A percentile compares a stretch with the other conserved stretches of the same genome.
Evolutionary conservation across 2,329 filamentous ascomycete genomes (phyloP).

Genomic region (Dissoconium aciculare): DNA sequence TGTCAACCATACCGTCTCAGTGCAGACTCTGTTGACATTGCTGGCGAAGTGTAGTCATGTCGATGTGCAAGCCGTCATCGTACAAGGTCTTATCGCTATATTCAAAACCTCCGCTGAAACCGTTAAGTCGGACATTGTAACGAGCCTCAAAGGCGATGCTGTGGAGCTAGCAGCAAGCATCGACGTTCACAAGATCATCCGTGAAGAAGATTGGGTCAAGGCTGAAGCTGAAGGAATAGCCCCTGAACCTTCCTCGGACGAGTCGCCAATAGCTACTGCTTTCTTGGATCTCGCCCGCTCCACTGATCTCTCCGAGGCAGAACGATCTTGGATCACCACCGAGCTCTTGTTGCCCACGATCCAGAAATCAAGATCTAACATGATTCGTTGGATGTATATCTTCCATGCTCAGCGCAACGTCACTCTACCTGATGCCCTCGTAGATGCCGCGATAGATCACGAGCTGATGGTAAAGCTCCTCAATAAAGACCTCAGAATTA

Average conservation of each 20-base stretch:
- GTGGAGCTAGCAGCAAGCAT: constrained; percentile 24
- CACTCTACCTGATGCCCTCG: background rate
- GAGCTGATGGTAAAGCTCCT: background rate
- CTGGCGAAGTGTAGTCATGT: constrained; percentile 22
- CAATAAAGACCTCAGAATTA: background rate
- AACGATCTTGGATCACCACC: too few relatives aligned
- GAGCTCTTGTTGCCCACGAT: background rate
- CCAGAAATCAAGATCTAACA: background rate
- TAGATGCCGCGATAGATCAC: background rate
- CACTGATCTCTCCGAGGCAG: background rate
- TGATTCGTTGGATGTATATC: background rate
- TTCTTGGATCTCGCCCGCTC: background rate
- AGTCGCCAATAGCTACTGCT: background rate
- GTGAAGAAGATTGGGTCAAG: constrained; percentile 22
- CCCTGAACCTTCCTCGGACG: background rate
- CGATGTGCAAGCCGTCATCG: constrained; percentile 24
- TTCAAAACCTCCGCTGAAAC: constrained; percentile 16
- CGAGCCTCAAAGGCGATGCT: constrained; percentile 9
- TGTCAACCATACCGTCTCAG: constrained; percentile 19
- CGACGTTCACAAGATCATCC: constrained; percentile 21
- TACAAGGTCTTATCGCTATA: constrained; percentile 20
- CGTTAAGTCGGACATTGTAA: background rate
- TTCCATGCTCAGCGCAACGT: background rate
- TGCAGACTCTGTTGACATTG: constrained; percentile 22
- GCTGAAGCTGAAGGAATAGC: constrained; percentile 10